Evolutionary conservation across 495 filamentous ascomycete species (phyloP).

Genomic region (Talaromyces borbonicus): DNA sequence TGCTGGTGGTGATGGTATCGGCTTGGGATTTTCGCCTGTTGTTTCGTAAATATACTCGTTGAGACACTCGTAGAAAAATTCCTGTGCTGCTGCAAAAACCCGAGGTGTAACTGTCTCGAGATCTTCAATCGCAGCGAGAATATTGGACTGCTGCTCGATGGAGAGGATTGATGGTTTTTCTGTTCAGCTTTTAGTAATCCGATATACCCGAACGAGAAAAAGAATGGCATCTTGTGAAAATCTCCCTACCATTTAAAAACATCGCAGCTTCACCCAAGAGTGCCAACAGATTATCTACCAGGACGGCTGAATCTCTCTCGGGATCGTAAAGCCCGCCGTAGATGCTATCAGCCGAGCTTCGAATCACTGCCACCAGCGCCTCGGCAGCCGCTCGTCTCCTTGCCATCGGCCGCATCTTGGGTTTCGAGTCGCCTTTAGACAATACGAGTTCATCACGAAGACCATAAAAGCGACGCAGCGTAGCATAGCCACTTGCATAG

Average conservation of each 20-base stretch:
- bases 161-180: conserved; percentile 28
- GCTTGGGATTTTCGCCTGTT: conserved; percentile 1
- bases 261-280: conserved; percentile 74
- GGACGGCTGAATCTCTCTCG: conserved; percentile 64
- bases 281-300: conserved; percentile 74
- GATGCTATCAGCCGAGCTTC: conserved; percentile 78
- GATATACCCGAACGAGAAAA: background rate
- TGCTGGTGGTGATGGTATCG: background rate
- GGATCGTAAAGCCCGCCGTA: conserved; percentile 80
- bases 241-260: conserved; percentile 59
- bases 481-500: conserved; percentile 84
- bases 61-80: conserved; percentile 51
- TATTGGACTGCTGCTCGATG: conserved; percentile 57
- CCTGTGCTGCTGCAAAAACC: conserved; percentile 60
- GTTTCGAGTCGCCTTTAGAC: conserved; percentile 27
- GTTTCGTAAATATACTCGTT: conserved; percentile 29
- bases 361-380: conserved; percentile 67
- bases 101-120: conserved; percentile 62
- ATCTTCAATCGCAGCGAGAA: conserved; percentile 76
- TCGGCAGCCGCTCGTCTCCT: conserved; percentile 57
- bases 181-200: conserved; percentile 12
- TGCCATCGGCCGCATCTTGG: conserved; percentile 35
- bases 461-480: conserved; percentile 77
- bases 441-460: conserved; percentile 57
- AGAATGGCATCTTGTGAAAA: background rate